These are phyloP conservation scores for Tolypocladium amazonense DNA, from an alignment of 2,329 filamentous ascomycete species.

Conservation along the genomic window DNA sequence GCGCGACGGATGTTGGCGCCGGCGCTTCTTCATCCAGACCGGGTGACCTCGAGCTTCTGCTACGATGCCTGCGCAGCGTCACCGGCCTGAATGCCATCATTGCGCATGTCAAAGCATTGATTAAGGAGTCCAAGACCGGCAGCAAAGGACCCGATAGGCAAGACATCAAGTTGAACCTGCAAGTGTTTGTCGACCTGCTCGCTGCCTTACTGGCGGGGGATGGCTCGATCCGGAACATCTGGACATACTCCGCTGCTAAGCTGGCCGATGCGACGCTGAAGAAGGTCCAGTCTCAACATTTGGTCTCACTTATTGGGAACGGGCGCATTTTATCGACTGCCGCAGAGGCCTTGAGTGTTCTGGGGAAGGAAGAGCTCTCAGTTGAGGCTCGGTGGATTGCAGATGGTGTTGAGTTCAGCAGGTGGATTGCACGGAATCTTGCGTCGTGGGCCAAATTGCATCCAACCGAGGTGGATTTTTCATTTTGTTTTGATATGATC, in stretches of 20 bases:
- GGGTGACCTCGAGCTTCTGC: slow-evolving; percentile 37
- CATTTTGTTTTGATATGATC: slow-evolving; percentile 35
- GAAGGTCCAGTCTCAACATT: slow-evolving; percentile 21
- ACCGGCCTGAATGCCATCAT: slow-evolving; percentile 69
- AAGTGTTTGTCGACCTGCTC: slow-evolving; percentile 32
- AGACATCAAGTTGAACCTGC: slow-evolving; percentile 32
- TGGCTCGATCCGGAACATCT: slow-evolving; percentile 24
- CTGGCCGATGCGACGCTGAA: slow-evolving; percentile 13
- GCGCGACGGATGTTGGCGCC: slow-evolving; percentile 12
- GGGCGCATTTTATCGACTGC: slow-evolving; percentile 39
- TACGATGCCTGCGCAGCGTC: slow-evolving; percentile 59
- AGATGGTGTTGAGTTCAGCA: slow-evolving; percentile 52
- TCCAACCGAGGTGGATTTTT: slow-evolving; percentile 23
- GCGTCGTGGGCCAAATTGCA: slow-evolving; percentile 27
- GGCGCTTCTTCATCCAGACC: slow-evolving; percentile 7
- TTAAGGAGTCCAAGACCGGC: slow-evolving; percentile 36
- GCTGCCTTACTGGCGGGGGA: slow-evolving; percentile 28
- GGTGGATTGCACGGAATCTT: slow-evolving; percentile 63
- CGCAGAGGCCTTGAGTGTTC: slow-evolving; percentile 43
- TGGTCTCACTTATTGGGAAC: slow-evolving; percentile 34
- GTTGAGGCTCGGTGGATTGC: slow-evolving; percentile 45
- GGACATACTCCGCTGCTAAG: slow-evolving; percentile 19
- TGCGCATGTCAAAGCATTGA: slow-evolving; percentile 54
- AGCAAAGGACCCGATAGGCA: slow-evolving; percentile 25
- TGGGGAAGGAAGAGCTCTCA: slow-evolving; percentile 23